phyloP scores from a whole-genome alignment of 2,329 filamentous ascomycete species.

The Phialocephala subalpina region DNA sequence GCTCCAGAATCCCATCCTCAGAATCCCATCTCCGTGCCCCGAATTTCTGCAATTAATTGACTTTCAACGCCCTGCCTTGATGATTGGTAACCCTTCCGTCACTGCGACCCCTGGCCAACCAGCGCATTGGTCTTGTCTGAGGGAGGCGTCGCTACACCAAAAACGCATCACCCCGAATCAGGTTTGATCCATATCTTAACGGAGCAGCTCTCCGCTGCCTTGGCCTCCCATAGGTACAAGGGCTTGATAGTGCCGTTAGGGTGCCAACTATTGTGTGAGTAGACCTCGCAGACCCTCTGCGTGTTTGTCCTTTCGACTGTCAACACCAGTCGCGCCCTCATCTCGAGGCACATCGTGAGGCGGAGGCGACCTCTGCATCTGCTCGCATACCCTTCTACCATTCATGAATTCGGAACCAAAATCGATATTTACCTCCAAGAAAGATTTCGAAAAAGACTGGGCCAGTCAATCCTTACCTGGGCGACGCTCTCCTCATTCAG shows the following conservation, averaged over 20 bases:
- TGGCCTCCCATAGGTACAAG: background rate
- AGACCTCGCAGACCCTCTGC: conserved; percentile 1
- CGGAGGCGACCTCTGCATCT: background rate
- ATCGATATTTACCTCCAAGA: conserved; percentile 37
- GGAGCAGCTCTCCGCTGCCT: background rate
- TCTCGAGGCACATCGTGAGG: background rate
- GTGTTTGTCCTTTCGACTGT: background rate
- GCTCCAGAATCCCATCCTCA: background rate
- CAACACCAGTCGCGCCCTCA: background rate
- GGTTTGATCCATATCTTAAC: background rate
- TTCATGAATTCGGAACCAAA: conserved; percentile 37
- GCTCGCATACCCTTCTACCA: background rate
- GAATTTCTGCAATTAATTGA: conserved; percentile 2
- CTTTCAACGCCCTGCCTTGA: background rate
- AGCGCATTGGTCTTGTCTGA: background rate
- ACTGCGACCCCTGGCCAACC: background rate
- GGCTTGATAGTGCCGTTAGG: background rate
- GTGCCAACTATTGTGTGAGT: background rate
- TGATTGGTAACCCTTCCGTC: background rate
- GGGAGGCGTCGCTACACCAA: background rate
- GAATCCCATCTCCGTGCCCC: background rate
- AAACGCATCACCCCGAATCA: background rate
- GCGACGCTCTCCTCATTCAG: conserved; percentile 14
- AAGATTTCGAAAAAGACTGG: conserved; percentile 33
- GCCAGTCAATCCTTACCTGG: conserved; percentile 16